Evolutionary conservation across 2,329 filamentous ascomycete species (phyloP).

Genomic region (Stagonosporopsis rhizophila): DNA sequence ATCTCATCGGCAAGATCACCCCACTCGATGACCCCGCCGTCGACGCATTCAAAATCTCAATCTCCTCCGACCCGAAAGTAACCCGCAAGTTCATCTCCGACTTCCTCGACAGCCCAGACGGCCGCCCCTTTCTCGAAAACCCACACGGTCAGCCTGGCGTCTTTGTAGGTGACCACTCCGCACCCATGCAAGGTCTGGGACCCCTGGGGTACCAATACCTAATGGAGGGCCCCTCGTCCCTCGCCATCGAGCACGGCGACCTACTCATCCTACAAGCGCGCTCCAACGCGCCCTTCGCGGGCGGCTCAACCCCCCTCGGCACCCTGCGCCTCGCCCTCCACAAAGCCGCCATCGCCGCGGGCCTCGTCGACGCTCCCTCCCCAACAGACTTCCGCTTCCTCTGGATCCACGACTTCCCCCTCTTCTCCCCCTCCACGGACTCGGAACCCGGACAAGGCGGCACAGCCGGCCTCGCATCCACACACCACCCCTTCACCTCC

Average conservation of each 20-base stretch:
- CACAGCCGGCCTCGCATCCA: constrained; percentile 78
- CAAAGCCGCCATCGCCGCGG: constrained; percentile 69
- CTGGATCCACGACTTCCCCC: constrained; percentile 90
- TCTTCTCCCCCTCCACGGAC: constrained; percentile 78
- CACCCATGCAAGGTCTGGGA: constrained; percentile 78
- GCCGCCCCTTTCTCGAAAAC: constrained; percentile 68
- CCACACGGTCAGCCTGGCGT: constrained; percentile 80
- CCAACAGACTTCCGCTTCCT: constrained; percentile 69
- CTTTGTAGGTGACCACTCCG: constrained; percentile 74
- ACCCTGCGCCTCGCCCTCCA: constrained; percentile 75
- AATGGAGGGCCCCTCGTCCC: constrained; percentile 61
- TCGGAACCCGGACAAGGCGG: constrained; percentile 81
- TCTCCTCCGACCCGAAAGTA: constrained; percentile 60
- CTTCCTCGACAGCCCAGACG: constrained; percentile 73
- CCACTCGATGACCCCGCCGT: constrained; percentile 71
- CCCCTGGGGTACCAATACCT: constrained; percentile 77
- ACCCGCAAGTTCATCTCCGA: constrained; percentile 68
- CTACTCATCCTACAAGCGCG: constrained; percentile 84
- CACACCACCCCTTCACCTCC: constrained; percentile 95
- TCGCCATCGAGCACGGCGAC: constrained; percentile 70
- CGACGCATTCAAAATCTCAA: constrained; percentile 74
- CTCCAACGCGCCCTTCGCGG: constrained; percentile 67
- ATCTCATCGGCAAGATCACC: constrained; percentile 78
- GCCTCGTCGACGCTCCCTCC: constrained; percentile 59
- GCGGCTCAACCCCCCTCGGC: constrained; percentile 77